phyloP scores from a whole-genome alignment of 352 stramenopile species.

The Phytopythium chamaehyphon region DNA sequence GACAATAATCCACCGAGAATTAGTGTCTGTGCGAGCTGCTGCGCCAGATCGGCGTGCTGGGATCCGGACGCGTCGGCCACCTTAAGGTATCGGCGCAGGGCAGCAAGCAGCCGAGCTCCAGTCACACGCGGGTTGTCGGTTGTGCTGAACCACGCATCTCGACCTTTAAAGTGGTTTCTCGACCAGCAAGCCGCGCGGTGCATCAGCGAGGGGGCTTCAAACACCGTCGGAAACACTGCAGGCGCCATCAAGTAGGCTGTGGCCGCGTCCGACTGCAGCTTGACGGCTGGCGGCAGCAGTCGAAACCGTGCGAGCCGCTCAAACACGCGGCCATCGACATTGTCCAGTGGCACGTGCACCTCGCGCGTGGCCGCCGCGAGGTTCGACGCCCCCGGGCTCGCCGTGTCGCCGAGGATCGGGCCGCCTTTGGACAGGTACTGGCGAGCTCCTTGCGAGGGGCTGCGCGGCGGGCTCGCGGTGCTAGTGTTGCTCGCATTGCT shows the following conservation, averaged over 20 bases:
- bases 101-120: slow-evolving; percentile 32
- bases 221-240: slow-evolving; percentile 18
- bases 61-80: slow-evolving; percentile 18
- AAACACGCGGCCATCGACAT: slow-evolving; percentile 32
- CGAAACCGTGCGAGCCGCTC: slow-evolving; percentile 30
- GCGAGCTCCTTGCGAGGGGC: not conserved
- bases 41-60: slow-evolving; percentile 17
- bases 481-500: not conserved
- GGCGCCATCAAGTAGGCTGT: slow-evolving; percentile 27
- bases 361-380: not conserved
- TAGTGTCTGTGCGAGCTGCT: slow-evolving; percentile 29
- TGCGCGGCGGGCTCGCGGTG: not conserved
- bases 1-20: slow-evolving; percentile 32
- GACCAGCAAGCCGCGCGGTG: slow-evolving; percentile 7
- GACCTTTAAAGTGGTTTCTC: not conserved
- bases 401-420: not conserved
- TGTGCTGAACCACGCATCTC: not conserved
- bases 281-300: slow-evolving; percentile 20
- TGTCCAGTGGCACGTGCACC: not conserved
- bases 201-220: slow-evolving; percentile 22
- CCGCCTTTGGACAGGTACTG: not conserved
- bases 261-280: slow-evolving; percentile 30
- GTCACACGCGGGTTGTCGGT: slow-evolving; percentile 17
- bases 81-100: slow-evolving; percentile 22
- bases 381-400: not conserved